Evolutionary conservation across 345 rosid species (phyloP).

Genomic region (Aquilaria yunnanensis): DNA sequence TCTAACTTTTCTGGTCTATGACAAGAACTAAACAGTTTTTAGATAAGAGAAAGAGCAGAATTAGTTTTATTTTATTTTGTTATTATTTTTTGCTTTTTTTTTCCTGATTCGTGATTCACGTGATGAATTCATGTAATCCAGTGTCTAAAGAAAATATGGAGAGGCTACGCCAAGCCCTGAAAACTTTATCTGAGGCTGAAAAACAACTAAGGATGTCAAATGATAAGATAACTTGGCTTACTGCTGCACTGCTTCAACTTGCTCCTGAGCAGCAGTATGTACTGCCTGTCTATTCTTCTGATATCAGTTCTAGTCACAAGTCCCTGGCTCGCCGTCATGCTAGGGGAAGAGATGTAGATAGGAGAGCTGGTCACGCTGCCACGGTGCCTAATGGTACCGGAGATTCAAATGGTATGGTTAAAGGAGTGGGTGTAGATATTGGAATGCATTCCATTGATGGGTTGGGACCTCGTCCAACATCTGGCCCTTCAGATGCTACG

Average conservation of each 20-base stretch:
- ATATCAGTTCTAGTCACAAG: conserved; percentile 56
- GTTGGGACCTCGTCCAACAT: conserved; percentile 28
- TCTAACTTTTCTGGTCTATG: too few relatives aligned
- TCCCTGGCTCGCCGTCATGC: conserved; percentile 25
- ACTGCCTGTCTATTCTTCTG: conserved; percentile 56
- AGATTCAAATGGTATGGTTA: conserved; percentile 17
- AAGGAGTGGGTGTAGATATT: conserved; percentile 28
- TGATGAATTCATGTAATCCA: conserved; percentile 24
- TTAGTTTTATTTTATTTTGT: too few relatives aligned
- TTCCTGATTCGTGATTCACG: neutral
- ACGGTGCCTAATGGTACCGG: conserved; percentile 18
- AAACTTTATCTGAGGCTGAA: conserved; percentile 92
- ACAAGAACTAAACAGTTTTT: too few relatives aligned
- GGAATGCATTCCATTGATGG: conserved; percentile 29
- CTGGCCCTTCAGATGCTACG: conserved; percentile 18
- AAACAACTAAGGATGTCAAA: conserved; percentile 88
- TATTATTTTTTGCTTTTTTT: neutral
- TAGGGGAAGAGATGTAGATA: conserved; percentile 33
- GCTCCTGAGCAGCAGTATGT: conserved; percentile 95
- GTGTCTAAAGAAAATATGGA: conserved; percentile 96
- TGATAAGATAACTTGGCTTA: conserved; percentile 94
- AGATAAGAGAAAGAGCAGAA: too few relatives aligned
- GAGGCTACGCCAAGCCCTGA: conserved; percentile 84
- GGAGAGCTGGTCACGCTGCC: conserved; percentile 30
- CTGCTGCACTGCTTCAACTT: conserved; percentile 95